Evolutionary conservation across 352 stramenopile species (phyloP), one percentile per base, ranked within the genome.

Genomic region (Pythium utonaiense): DNA sequence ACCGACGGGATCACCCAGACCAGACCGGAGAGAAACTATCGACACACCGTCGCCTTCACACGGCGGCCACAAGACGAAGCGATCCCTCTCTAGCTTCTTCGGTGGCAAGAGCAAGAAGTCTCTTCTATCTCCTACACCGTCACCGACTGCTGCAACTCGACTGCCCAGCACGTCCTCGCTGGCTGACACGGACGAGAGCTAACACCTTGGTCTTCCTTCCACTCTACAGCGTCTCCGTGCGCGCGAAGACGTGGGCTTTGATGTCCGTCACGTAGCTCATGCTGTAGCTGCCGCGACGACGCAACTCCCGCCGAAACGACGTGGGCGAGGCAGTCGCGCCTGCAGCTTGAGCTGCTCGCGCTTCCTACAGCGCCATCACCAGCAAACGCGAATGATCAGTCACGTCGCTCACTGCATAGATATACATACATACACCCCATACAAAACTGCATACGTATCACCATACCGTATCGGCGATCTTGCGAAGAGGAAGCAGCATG

Each of bases 201-300:
- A 22, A 7, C n/a, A n/a, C n/a, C n/a, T n/a, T n/a, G n/a, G n/a
- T n/a, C n/a, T n/a, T n/a, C n/a, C n/a, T n/a, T n/a, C n/a, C n/a
- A 22, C 16, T 8, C 41, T 58, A 62, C 28, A 64, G 50, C 30
- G 34, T 38, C 70, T 75, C 87, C 6, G 77, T 81, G 24, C 70
- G 78, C 17, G 83, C 80, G 36, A 93, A 88, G 24, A 93, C 83
- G 49, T 95, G 86, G 13, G 83, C 77, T 56, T 93, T 93, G 57
- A 95, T 90, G 62, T 95, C 83, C n/a, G 78, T 81, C 42, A 95
- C 84, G 53, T 91, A 95, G 62, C 77, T 92, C 76, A 95, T 88
- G 62, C 83, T 93, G 66, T 90, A 95, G 72, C 86, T 95, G 28
- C 83, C 86, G 8, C 86, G 74, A 17, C 86, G 81, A n/a, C 86